Conservation (phyloP, 805 yeast genomes). For the Ogataea neopini region DNA sequence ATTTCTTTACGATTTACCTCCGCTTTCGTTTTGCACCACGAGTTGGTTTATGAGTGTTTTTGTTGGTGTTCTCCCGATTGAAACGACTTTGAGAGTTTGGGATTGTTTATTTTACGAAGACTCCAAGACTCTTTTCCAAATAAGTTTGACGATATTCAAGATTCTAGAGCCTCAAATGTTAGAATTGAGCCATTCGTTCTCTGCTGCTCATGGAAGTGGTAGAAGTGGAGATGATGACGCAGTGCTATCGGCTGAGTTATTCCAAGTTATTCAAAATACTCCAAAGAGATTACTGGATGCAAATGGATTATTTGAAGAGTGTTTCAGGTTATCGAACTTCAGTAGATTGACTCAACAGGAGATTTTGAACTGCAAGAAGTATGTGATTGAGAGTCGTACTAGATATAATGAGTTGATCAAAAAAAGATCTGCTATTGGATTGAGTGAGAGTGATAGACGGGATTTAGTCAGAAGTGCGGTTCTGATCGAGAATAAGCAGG, state of each 20-base stretch:
- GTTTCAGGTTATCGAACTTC: slow-evolving; percentile 52
- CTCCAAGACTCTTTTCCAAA: slow-evolving; percentile 79
- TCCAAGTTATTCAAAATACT: slow-evolving; percentile 80
- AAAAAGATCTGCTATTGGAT: slow-evolving; percentile 31
- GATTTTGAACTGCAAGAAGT: slow-evolving; percentile 72
- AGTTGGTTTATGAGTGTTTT: slow-evolving; percentile 99
- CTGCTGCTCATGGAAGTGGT: slow-evolving; percentile 6
- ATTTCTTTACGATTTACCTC: slow-evolving; percentile 79
- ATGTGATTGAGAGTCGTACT: slow-evolving; percentile 65
- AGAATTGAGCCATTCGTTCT: slow-evolving; percentile 21
- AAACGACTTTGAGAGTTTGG: slow-evolving; percentile 87
- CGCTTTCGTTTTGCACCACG: slow-evolving; percentile 89
- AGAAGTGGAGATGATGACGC: slow-evolving; percentile 28
- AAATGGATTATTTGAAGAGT: slow-evolving; percentile 64
- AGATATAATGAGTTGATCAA: slow-evolving; percentile 37
- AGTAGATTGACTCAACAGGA: slow-evolving; percentile 80
- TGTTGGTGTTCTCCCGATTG: slow-evolving; percentile 87
- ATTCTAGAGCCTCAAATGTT: slow-evolving; percentile 65
- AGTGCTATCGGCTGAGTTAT: slow-evolving; percentile 43
- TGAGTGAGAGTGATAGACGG: slow-evolving; percentile 34
- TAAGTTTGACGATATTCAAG: slow-evolving; percentile 78
- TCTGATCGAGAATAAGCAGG: slow-evolving; percentile 26
- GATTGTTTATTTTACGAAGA: slow-evolving; percentile 94
- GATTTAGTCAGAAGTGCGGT: slow-evolving; percentile 28
- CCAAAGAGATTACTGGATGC: slow-evolving; percentile 77